Base-by-base conservation (phyloP, 179 eudicot species). In the Silene coronaria region DNA sequence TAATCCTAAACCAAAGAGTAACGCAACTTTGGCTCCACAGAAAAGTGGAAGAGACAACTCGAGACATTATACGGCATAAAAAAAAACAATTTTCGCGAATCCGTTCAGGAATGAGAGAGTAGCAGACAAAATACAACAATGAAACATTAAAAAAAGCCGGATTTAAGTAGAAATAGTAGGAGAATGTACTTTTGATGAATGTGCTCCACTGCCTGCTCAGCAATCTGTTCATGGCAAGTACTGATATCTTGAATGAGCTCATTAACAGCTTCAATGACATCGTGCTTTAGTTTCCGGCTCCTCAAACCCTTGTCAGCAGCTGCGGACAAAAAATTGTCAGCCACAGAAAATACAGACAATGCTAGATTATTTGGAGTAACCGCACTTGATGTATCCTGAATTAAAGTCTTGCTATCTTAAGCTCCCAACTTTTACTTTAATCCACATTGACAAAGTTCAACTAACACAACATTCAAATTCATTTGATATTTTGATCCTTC, bases 141-240 rank as follows among this genome's bases (percentile, higher is more conserved):
- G 28, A 19, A 4, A 48, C 1, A 23, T 5, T 3, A 2, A 16
- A 71, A 71, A 26, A 22, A 6, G 14, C 3, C 24, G 3, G 11
- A 16, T 5, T 3, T 13, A 48, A 26, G 27, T 28, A 5, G 23
- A 16, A 26, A 45, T 4, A 64, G 42, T 13, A 67, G 28, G 61
- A 69, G 48, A 69, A 70, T 67, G 53, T 91, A 95, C 99, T 95
- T 95, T 58, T 95, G 99, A 79, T 95, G 99, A 76, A 95, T 95
- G 88, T 92, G 99, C 85, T 95, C 99, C 34, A 95, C 97, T 4
- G 99, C 99, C 84, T 95, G 97, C 82, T 95, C 99, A 53, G 99
- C 97, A 83, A 95, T 95, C 83, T 88, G 95, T 70, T 95, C 97
- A 84, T 95, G 97, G 84, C 97, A 95, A 83, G 96, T 87, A 69